phyloP scores from a whole-genome alignment of 495 filamentous ascomycete species.

The Penicillium maclennaniae region DNA sequence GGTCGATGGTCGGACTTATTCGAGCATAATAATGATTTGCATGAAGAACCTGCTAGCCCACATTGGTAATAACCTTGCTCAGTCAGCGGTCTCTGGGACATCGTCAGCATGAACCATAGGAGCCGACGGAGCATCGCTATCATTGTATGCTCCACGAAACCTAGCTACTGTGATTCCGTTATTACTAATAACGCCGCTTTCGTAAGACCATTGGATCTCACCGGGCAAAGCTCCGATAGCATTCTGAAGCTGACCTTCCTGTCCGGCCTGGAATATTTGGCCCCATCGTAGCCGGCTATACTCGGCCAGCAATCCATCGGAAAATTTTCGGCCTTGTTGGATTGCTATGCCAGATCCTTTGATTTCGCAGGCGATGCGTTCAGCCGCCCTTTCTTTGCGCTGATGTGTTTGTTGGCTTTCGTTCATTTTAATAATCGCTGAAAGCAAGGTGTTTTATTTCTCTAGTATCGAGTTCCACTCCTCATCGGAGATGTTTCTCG shows the following conservation, averaged over 20 bases:
- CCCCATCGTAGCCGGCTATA: neutral
- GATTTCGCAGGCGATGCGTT: slow-evolving; percentile 3
- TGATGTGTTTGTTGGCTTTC: slow-evolving; percentile 1
- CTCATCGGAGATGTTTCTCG: neutral
- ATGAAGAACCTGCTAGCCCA: neutral
- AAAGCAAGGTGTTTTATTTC: slow-evolving; percentile 3
- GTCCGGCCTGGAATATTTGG: neutral
- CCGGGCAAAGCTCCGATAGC: neutral
- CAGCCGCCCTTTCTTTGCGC: neutral
- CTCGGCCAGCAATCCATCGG: slow-evolving; percentile 1
- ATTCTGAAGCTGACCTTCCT: slow-evolving; percentile 1
- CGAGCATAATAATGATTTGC: neutral
- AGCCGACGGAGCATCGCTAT: neutral
- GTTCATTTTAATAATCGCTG: slow-evolving; percentile 3
- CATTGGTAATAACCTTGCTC: neutral
- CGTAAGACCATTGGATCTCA: neutral
- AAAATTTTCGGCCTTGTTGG: neutral
- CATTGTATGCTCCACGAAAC: neutral
- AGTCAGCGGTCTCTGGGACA: neutral
- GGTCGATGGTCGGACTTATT: neutral
- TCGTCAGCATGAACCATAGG: neutral
- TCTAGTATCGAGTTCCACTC: slow-evolving; percentile 1
- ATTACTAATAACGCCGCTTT: neutral
- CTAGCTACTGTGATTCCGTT: neutral
- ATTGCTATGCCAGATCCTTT: slow-evolving; percentile 3